Evolutionary conservation across 2,329 filamentous ascomycete species (phyloP), one percentile per base, ranked within the genome.

Genomic region (Aspergillus udagawae): DNA sequence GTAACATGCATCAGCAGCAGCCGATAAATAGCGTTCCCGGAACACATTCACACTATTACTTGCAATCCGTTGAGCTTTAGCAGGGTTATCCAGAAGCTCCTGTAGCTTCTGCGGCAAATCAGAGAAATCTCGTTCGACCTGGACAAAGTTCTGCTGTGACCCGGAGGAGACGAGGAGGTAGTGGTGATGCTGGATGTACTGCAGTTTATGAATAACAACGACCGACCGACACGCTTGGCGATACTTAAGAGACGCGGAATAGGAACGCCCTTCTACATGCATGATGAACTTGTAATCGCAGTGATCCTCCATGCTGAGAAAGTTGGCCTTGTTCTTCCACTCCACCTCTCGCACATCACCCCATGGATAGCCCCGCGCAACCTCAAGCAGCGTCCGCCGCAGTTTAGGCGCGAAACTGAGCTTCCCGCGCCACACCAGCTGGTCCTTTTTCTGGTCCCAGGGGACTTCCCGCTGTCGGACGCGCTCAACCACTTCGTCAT

Each of bases 281-380:
- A 79, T 75, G 23, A 82, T 77, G 60, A 78, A 83, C 67, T 79
- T 79, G 61, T 82, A 83, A 29, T 74, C 73, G 67, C 81, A 83
- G 65, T 82, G 80, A 52, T 82, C 79, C 35, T 79, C 76, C 66
- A 82, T 81, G 28, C 69, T 73, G 4, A 82, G 65, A 6, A 81
- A 74, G 55, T 81, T 76, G 42, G 70, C 61, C 25, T 71, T 72
- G 6, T 70, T 67, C 12, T 65, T 60, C 75, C 77, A 79, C 51
- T 74, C 65, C 28, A 77, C 67, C 53, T 70, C 51, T 42, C 60
- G 62, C 5, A 80, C 74, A 58, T 79, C 77, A 1, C 72, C 73
- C 79, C 78, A 80, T 1, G 69, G 57, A 62, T 76, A 68, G 50
- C 70, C 62, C 42, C 64, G 57, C 14, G 74, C 68, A 4, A 64